Base-by-base conservation (phyloP, 23 red algal genomes). In the Gracilariopsis chorda region DNA sequence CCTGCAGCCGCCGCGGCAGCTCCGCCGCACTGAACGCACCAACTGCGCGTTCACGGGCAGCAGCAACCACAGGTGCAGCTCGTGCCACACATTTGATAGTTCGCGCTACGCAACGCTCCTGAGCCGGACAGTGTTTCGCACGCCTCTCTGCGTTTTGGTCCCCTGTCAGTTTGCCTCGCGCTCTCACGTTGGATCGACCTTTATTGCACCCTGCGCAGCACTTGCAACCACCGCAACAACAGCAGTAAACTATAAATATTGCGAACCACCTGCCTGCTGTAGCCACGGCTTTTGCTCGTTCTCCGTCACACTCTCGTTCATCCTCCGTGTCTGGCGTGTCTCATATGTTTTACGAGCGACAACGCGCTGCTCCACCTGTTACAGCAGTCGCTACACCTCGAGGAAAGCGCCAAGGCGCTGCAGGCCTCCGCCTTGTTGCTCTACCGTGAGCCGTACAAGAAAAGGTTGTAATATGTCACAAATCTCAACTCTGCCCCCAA, bases 251-350 rank as follows among this genome's bases (percentile, higher is more conserved):
- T 25, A 20, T 17, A 20, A 45, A 27, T 33, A 20, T 25, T n/a
- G n/a, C n/a, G n/a, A n/a, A n/a, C n/a, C 52, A 30, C 49, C 27
- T 12, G 24, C 23, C 13, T 7, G 16, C 10, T 17, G 47, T 3
- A 32, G 47, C 19, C 13, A 46, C 46, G 9, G 36, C 0, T 28
- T 45, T 10, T 53, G 11, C 11, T 36, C 34, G 20, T 28, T 10
- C 37, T 30, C 29, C 74, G 12, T 46, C 11, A 23, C 78, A 63
- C 48, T 82, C 78, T 20, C 48, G 62, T 47, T 86, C 82, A 12
- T 35, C 82, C n/a, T 86, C 82, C 2, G 32, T 43, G 14, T 86
- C 82, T 9, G 61, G 82, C 43, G 64, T 73, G 21, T 86, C 82
- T 24, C 41, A 88, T 35, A 10, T 64, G 9, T 23, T 69, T 2